Base-by-base conservation (phyloP, 2,329 filamentous ascomycete genomes). In the Xenosphaeropsis pyriputrescens region DNA sequence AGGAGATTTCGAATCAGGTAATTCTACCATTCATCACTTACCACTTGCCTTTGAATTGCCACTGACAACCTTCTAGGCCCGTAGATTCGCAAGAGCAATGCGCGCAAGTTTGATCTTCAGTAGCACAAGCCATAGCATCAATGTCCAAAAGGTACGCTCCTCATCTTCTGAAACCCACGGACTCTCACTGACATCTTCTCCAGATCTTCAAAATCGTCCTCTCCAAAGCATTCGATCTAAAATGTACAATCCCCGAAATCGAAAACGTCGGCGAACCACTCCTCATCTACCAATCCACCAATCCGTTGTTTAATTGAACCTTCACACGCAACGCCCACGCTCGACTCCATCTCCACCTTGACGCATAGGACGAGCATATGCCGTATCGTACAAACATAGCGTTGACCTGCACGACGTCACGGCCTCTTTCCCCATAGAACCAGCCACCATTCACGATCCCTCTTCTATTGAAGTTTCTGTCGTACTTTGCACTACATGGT, bases 201-300 rank as follows among this genome's bases (percentile, higher is more conserved):
- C 51, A 96, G 89, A 98, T 98, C 55, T 98, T 98, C 75, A 98
- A 98, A 62, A 98, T 98, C 51, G 91, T 98, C 41, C 72, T 98
- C 17, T 94, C 89, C 46, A 98, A 98, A 63, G 91, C 91, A 2
- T 98, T 98, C 57, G 91, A 98, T 58, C 72, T 98, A 41, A 95
- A 95, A 60, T 98, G 91, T 67, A 98, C 91, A 19, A 96, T 98
- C 55, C 91, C 91, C 35, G 91, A 98, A 62, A 96, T 98, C 60
- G 89, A 95, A 63, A 93, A 96, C 58, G 81, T 95, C 40, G 91
- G 91, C 61, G 91, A 98, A 62, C 91, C 91, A 16, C 69, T 98
- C 36, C 70, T 98, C 34, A 73, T 98, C 46, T 98, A 98, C 57
- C 83, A 88, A 59, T n/a, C n/a, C n/a, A 98, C 57, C 83, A 88